Percentiles rank a stretch among this genome's conserved stretches.
Conservation (phyloP, 1,284 basidiomycete species). For the Polyporus tsugae region DNA sequence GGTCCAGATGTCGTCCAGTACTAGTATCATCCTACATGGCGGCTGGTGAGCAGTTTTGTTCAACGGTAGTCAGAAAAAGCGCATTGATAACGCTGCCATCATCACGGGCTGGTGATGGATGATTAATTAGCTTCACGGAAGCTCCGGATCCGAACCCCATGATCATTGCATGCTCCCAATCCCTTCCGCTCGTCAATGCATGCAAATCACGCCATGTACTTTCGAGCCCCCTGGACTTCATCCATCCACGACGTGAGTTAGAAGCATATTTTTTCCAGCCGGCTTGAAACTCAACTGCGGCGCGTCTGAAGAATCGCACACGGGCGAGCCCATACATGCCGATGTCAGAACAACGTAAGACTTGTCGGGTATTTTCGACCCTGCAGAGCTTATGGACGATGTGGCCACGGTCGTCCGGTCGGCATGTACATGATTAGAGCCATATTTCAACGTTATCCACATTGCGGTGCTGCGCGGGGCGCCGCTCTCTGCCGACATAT, state of each 20-base stretch:
- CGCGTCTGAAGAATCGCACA: not conserved
- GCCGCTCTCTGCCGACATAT: not conserved
- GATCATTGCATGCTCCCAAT: not conserved
- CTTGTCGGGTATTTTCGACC: not conserved
- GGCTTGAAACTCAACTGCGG: not conserved
- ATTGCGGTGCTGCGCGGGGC: not conserved
- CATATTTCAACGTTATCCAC: not conserved
- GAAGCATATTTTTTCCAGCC: not conserved
- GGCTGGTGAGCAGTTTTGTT: not conserved
- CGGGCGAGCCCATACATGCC: no score
- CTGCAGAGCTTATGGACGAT: not conserved
- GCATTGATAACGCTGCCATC: not conserved
- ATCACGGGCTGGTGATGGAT: no score
- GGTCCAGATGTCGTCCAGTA: no score
- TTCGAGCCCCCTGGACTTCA: not conserved
- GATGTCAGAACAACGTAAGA: not conserved
- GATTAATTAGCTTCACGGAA: not conserved
- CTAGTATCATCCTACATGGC: no score
- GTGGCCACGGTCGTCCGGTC: not conserved
- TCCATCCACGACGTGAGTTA: no score
- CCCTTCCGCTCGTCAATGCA: not conserved
- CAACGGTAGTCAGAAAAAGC: not conserved
- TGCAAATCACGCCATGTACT: not conserved
- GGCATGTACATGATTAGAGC: not conserved
- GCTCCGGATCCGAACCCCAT: no score